phyloP scores from a whole-genome alignment of 2,329 filamentous ascomycete species.

The Penicillium frequentans region DNA sequence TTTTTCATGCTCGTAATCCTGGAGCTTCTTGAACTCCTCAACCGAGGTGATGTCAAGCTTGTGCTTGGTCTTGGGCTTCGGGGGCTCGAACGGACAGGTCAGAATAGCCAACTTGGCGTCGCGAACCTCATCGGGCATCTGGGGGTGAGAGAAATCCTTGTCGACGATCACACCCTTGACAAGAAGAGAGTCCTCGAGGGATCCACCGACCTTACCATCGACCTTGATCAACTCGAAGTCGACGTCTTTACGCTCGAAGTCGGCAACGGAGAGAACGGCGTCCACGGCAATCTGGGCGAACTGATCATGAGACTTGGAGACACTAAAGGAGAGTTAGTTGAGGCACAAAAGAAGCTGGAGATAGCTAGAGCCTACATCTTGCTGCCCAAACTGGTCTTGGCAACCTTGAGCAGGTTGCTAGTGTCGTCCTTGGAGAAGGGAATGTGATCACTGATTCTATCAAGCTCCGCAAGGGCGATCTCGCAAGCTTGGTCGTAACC shows the following conservation, averaged over 20 bases:
- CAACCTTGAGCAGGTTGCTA: slow-evolving; percentile 87
- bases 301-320: slow-evolving; percentile 97
- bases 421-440: slow-evolving; percentile 79
- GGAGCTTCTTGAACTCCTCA: slow-evolving; percentile 97
- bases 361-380: slow-evolving; percentile 66
- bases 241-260: slow-evolving; percentile 93
- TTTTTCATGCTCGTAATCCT: slow-evolving; percentile 93
- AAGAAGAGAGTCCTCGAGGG: slow-evolving; percentile 88
- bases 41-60: slow-evolving; percentile 96
- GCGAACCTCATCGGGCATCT: slow-evolving; percentile 94
- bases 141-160: slow-evolving; percentile 99
- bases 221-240: slow-evolving; percentile 99
- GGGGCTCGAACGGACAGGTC: slow-evolving; percentile 96
- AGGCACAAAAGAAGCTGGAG: slow-evolving; percentile 14
- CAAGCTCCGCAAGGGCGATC: slow-evolving; percentile 88
- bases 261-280: slow-evolving; percentile 92
- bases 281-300: slow-evolving; percentile 97
- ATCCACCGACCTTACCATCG: slow-evolving; percentile 93
- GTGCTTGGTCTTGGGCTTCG: slow-evolving; percentile 99
- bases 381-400: slow-evolving; percentile 91
- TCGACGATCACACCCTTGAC: slow-evolving; percentile 98
- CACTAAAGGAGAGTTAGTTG: slow-evolving; percentile 42
- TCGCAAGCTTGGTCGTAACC: slow-evolving; percentile 98
- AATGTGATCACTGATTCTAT: slow-evolving; percentile 89
- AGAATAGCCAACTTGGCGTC: slow-evolving; percentile 98